A percentile compares a stretch with the other conserved stretches of the same genome.
Evolutionary conservation across 495 filamentous ascomycete genomes (phyloP).

Genomic region (Talaromyces nanjingensis): DNA sequence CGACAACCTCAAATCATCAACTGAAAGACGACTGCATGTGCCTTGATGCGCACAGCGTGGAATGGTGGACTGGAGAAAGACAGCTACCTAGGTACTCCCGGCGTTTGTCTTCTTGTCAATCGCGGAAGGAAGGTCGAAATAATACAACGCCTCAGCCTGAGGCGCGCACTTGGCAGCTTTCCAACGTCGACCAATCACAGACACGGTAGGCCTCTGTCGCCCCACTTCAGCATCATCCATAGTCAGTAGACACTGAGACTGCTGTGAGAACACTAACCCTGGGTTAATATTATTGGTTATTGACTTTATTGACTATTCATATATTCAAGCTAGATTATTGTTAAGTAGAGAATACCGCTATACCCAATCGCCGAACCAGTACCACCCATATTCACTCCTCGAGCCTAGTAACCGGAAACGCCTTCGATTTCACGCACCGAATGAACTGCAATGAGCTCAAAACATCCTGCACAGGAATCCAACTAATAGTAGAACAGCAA

Average conservation of each 20-base stretch:
- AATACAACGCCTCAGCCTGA: neutral
- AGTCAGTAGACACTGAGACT: neutral
- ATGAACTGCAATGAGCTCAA: slow-evolving; percentile 1
- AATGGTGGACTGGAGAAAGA: neutral
- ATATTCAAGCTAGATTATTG: neutral
- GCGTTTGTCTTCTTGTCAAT: neutral
- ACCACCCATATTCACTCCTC: neutral
- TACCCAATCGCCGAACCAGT: neutral
- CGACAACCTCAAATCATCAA: neutral
- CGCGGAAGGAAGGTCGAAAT: neutral
- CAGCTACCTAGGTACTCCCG: neutral
- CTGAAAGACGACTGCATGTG: neutral
- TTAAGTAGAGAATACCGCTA: neutral
- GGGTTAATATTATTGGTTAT: neutral
- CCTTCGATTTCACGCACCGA: neutral
- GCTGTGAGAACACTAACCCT: neutral
- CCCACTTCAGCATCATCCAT: neutral
- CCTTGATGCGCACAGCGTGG: neutral
- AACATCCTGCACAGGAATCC: neutral
- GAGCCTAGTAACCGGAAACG: neutral
- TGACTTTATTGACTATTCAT: neutral
- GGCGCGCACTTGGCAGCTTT: neutral
- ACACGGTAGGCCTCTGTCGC: neutral
- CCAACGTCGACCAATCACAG: neutral
- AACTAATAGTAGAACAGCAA: slow-evolving; percentile 30